These are phyloP conservation scores for Oryza meyeriana DNA, from an alignment of 176 grass and related monocot genomes.

Conservation along the genomic window DNA sequence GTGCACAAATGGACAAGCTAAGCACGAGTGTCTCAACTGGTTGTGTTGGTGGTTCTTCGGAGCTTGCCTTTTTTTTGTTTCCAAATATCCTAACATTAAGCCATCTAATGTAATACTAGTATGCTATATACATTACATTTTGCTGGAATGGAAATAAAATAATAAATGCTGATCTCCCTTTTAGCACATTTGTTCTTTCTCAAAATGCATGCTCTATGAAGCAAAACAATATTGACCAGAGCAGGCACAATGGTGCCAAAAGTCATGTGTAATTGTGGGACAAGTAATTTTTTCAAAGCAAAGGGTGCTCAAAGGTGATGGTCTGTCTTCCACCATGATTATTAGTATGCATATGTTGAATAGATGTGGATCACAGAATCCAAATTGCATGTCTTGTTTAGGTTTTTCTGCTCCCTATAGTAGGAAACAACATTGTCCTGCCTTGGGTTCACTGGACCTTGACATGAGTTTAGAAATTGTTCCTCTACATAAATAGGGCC, in stretches of 20 bases:
- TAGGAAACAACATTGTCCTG: not conserved
- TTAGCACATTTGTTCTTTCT: not conserved
- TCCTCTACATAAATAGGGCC: not conserved
- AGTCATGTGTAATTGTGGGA: not conserved
- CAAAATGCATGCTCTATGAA: not conserved
- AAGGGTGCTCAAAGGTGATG: not conserved
- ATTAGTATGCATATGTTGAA: not conserved
- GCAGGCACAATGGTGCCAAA: not conserved
- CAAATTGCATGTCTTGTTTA: not conserved
- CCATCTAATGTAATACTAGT: not conserved
- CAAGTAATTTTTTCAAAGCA: not conserved
- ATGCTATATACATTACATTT: not conserved
- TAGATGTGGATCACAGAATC: not conserved
- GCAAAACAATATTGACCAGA: not conserved
- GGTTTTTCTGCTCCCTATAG: not conserved
- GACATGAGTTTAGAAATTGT: not conserved
- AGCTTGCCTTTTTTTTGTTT: not conserved
- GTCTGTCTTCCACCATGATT: not conserved
- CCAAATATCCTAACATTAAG: not conserved
- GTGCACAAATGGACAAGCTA: not conserved
- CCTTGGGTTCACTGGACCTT: not conserved
- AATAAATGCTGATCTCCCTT: not conserved
- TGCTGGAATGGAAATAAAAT: not conserved
- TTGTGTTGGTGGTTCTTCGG: not conserved
- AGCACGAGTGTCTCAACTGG: not conserved